Base-by-base conservation (phyloP, 148 eudicot species). In the Talinum fruticosum region DNA sequence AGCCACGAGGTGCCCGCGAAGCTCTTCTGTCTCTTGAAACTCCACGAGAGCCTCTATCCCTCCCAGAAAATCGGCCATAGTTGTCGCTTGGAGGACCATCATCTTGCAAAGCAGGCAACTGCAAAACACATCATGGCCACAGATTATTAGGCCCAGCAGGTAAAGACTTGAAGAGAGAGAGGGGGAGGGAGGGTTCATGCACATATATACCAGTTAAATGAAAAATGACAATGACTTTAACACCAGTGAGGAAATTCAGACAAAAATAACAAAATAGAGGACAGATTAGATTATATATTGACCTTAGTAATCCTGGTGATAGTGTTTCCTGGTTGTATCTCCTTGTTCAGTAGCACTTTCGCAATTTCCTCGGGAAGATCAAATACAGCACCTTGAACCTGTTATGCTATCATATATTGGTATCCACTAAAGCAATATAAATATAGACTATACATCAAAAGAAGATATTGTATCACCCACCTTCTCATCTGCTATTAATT, bases 361-460 rank as follows among this genome's bases (percentile, higher is more conserved):
- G 97, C 97, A 53, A 93, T 84, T 74, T 96, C 99, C 87, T 93
- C 99, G 0, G 97, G 99, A 79, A 96, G 97, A 88, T 96, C 99
- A 81, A 96, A 96, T 71, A 96, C 97, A 75, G 99, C 99, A 36
- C 97, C 99, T 82, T 87, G 93, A 78, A 90, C 83, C 99, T 96
- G 87, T 23, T 37, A 45, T 45, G 77, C 36, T 53, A 54, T 38
- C 66, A 78, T 3, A 34, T 30, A 77, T 24, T 73, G 81, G 72
- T 18, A 68, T 54, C 44, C 72, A 53, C 59, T 32, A 74, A 62
- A 51, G 47, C 24, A 35, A 70, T 54, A 65, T 12, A 45, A 19
- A 66, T 14, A 34, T 8, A 51, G 19, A 36, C 23, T 36, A 8
- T 18, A 12, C 41, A 34, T 3, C 26, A 12, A 30, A 10, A 69